These are phyloP conservation scores for Sporothrix globosa DNA, from an alignment of 2,329 filamentous ascomycete species.

Conservation along the genomic window DNA sequence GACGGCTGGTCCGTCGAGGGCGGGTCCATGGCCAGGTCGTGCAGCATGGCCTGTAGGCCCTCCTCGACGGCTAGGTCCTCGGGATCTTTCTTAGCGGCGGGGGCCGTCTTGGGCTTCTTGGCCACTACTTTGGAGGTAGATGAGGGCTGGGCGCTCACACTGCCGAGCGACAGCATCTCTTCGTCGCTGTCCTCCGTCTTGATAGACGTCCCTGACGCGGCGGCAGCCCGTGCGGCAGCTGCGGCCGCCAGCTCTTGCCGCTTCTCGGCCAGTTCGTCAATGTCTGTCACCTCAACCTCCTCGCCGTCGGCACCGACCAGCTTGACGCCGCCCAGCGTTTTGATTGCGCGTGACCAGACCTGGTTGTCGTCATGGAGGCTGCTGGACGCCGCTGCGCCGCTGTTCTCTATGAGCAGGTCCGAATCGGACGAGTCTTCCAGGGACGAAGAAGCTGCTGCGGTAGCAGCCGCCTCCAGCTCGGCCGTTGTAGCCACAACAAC, in stretches of 20 bases:
- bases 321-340: conserved; percentile 41
- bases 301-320: conserved; percentile 52
- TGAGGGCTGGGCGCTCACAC: conserved; percentile 26
- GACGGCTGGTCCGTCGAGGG: conserved; percentile 1
- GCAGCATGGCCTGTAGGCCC: conserved; percentile 49
- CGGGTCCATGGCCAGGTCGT: conserved; percentile 47
- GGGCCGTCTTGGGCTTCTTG: conserved; percentile 40
- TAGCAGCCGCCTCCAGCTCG: conserved; percentile 54
- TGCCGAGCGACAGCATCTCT: conserved; percentile 33
- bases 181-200: conserved; percentile 38
- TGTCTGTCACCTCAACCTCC: conserved; percentile 45
- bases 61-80: conserved; percentile 48
- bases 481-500: conserved; percentile 60
- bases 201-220: background rate
- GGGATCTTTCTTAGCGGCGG: conserved; percentile 41
- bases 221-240: background rate
- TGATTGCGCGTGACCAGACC: conserved; percentile 51
- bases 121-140: background rate
- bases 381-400: background rate
- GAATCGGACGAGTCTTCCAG: conserved; percentile 39
- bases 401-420: conserved; percentile 38
- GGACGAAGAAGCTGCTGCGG: background rate
- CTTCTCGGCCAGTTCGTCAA: conserved; percentile 44
- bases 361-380: conserved; percentile 43
- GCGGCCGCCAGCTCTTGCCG: conserved; percentile 34